Evolutionary conservation across 352 stramenopile genomes (phyloP).

Genomic region (Globisporangium radiosum): DNA sequence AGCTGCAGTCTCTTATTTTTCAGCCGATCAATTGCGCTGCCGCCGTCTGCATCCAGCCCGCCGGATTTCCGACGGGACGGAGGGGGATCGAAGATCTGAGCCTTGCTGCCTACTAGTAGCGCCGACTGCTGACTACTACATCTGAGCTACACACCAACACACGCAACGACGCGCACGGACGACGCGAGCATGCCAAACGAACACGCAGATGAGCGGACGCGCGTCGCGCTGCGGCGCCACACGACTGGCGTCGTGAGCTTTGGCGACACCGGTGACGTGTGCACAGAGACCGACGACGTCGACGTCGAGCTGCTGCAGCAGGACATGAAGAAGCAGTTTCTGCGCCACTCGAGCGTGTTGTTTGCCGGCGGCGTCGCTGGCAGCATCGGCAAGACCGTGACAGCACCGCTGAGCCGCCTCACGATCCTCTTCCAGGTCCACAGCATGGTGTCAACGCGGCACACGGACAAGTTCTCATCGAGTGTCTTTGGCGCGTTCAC

Average conservation of each 20-base stretch:
- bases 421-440: conserved; percentile 97
- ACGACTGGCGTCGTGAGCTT: conserved; percentile 80
- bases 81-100: background rate
- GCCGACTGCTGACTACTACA: too few relatives aligned
- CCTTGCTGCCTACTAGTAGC: background rate
- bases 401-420: conserved; percentile 90
- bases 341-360: conserved; percentile 73
- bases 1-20: background rate
- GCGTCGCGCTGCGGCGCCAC: conserved; percentile 60
- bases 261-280: conserved; percentile 67
- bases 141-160: too few relatives aligned
- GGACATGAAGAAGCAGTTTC: conserved; percentile 61
- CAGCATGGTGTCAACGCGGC: conserved; percentile 89
- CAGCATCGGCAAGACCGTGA: conserved; percentile 94
- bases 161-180: too few relatives aligned
- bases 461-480: conserved; percentile 79
- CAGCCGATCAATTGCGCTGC: background rate
- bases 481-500: conserved; percentile 70
- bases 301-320: conserved; percentile 68
- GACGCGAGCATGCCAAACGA: conserved; percentile 4
- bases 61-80: conserved; percentile 8
- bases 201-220: conserved; percentile 15
- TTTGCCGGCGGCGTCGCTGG: conserved; percentile 91
- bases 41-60: background rate
- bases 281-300: conserved; percentile 75